These are phyloP conservation scores for Candida insectorum DNA, from an alignment of 805 yeast genomes.

Conservation along the genomic window DNA sequence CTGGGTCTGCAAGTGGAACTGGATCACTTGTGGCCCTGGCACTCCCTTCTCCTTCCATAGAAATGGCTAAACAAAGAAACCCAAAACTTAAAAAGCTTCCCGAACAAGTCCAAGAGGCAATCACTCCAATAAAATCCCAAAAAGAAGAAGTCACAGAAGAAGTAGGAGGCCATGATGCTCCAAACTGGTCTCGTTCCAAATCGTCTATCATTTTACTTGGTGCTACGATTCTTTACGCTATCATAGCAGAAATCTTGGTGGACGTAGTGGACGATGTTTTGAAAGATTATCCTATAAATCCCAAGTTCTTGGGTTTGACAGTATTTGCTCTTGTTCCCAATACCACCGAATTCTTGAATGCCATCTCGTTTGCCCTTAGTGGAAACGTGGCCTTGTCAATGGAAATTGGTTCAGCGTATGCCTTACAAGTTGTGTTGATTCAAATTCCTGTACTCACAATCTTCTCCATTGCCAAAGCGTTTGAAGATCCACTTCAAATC, in stretches of 20 bases:
- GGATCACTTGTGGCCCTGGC: conserved; percentile 7
- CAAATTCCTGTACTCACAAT: conserved; percentile 90
- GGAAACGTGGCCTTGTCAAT: conserved; percentile 95
- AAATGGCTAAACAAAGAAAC: conserved; percentile 15
- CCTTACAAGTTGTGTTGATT: conserved; percentile 87
- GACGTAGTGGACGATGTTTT: conserved; percentile 89
- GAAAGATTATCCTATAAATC: conserved; percentile 73
- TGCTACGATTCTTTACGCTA: conserved; percentile 84
- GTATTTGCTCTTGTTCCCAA: conserved; percentile 95
- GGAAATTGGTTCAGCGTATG: conserved; percentile 98
- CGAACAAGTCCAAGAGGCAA: not conserved
- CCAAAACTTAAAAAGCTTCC: conserved; percentile 4
- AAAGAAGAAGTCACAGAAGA: conserved; percentile 25
- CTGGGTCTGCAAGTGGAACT: not conserved
- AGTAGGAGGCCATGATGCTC: conserved; percentile 88
- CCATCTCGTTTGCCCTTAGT: conserved; percentile 92
- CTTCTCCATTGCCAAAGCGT: conserved; percentile 54
- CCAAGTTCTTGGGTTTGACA: conserved; percentile 88
- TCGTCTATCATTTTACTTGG: conserved; percentile 77
- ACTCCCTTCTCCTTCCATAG: conserved; percentile 18
- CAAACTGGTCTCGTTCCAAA: conserved; percentile 90
- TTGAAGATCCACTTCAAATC: conserved; percentile 42
- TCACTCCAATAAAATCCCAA: not conserved
- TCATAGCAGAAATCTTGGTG: conserved; percentile 91
- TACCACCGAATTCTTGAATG: conserved; percentile 94